These are phyloP conservation scores for Trichoderma sp. DNA, from an alignment of 2,329 filamentous ascomycete species.

Conservation along the genomic window DNA sequence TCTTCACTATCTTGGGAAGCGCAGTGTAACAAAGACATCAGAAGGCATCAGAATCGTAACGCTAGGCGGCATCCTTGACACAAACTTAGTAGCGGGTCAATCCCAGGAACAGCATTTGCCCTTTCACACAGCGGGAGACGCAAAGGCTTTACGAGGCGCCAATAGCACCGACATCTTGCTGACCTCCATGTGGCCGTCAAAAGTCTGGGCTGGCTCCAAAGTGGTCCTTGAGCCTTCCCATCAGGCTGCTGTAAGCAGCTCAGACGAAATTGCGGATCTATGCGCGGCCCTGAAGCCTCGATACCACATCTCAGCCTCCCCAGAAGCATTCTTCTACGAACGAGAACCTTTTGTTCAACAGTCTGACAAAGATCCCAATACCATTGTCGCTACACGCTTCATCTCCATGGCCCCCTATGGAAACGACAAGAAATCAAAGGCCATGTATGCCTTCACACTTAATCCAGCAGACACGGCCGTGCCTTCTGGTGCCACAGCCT, in stretches of 20 bases:
- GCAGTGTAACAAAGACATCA: conserved; percentile 81
- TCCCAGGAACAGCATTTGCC: conserved; percentile 74
- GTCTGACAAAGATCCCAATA: conserved; percentile 43
- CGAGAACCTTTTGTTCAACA: conserved; percentile 87
- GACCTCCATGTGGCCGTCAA: conserved; percentile 80
- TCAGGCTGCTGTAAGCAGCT: conserved; percentile 49
- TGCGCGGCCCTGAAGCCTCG: conserved; percentile 79
- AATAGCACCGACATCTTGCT: conserved; percentile 82
- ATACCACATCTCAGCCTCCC: conserved; percentile 79
- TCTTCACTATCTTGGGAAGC: conserved; percentile 83
- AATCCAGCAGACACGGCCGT: conserved; percentile 62
- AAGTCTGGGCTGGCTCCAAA: conserved; percentile 67
- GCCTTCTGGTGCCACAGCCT: conserved; percentile 69
- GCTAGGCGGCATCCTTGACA: conserved; percentile 71
- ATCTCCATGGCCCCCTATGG: conserved; percentile 80
- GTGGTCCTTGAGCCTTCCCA: conserved; percentile 54
- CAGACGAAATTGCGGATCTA: conserved; percentile 73
- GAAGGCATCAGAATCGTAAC: conserved; percentile 87
- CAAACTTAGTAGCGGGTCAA: conserved; percentile 57
- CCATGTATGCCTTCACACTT: conserved; percentile 74
- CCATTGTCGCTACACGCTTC: conserved; percentile 73
- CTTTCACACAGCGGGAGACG: conserved; percentile 73
- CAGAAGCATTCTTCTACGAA: conserved; percentile 71
- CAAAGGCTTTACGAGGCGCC: conserved; percentile 69
- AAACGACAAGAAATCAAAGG: conserved; percentile 74